Conservation (phyloP, 129 eudicot genomes). For the Arctium lappa region DNA sequence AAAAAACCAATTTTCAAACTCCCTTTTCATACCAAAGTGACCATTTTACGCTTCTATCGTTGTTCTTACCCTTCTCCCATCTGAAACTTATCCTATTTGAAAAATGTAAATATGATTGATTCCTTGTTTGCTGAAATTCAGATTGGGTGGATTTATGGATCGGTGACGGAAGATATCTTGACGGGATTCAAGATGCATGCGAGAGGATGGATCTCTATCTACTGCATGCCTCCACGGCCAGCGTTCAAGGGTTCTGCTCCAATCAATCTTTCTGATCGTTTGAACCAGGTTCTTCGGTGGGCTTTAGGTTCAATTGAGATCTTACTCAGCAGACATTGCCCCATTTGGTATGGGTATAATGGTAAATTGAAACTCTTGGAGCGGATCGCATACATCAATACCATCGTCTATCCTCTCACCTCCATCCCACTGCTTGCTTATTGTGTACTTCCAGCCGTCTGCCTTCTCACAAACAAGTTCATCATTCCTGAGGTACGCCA, state of each 20-base stretch:
- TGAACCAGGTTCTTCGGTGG: slow-evolving; percentile 80
- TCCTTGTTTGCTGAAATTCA: slow-evolving; percentile 12
- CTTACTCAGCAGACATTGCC: slow-evolving; percentile 69
- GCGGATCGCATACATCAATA: slow-evolving; percentile 64
- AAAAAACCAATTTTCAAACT: background rate
- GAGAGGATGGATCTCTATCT: slow-evolving; percentile 70
- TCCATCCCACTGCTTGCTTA: slow-evolving; percentile 67
- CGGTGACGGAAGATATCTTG: slow-evolving; percentile 78
- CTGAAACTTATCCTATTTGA: background rate
- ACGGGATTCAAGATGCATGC: slow-evolving; percentile 80
- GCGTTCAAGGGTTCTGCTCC: slow-evolving; percentile 88
- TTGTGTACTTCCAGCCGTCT: slow-evolving; percentile 69
- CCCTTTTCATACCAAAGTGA: background rate
- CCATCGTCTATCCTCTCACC: slow-evolving; percentile 69
- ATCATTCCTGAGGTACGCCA: slow-evolving; percentile 62
- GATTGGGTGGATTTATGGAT: slow-evolving; percentile 82
- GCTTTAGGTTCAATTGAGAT: slow-evolving; percentile 79
- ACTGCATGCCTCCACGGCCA: slow-evolving; percentile 75
- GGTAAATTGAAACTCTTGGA: slow-evolving; percentile 57
- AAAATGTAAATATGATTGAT: background rate
- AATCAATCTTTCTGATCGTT: slow-evolving; percentile 81
- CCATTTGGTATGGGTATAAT: slow-evolving; percentile 72
- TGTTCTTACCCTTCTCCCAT: background rate
- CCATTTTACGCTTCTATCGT: background rate
- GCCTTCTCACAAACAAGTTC: slow-evolving; percentile 68